Evolutionary conservation across 768 basidiomycete species (phyloP).

Genomic region (Mycena crocata): DNA sequence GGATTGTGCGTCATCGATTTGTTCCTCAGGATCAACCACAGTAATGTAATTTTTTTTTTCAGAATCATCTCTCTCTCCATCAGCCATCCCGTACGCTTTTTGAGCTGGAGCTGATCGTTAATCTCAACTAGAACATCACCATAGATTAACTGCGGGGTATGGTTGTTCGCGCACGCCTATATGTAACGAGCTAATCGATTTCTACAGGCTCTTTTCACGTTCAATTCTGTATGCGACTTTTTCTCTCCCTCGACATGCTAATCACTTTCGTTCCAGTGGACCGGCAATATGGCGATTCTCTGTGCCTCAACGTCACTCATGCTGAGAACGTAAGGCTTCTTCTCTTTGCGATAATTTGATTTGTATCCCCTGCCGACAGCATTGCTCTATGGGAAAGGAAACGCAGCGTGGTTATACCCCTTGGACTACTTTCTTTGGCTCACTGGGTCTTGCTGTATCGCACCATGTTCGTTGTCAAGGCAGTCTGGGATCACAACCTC

Average conservation of each 20-base stretch:
- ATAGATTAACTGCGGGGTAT: conserved; percentile 71
- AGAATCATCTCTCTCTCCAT: conserved; percentile 72
- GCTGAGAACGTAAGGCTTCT: conserved; percentile 68
- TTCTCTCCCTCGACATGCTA: conserved; percentile 9
- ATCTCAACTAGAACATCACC: conserved; percentile 27
- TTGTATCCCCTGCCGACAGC: conserved; percentile 45
- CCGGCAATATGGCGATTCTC: conserved; percentile 75
- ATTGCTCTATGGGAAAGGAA: conserved; percentile 79
- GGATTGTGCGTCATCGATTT: conserved; percentile 64
- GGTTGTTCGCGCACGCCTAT: conserved; percentile 37
- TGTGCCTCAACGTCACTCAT: conserved; percentile 76
- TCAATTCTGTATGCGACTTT: conserved; percentile 65
- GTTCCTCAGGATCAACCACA: neutral
- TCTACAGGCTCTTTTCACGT: conserved; percentile 69
- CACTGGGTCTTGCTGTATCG: conserved; percentile 78
- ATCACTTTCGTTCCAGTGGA: conserved; percentile 56
- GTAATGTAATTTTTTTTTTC: conserved; percentile 4
- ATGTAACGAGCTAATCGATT: neutral
- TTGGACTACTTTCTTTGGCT: conserved; percentile 66
- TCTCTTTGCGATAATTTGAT: conserved; percentile 5
- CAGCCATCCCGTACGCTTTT: conserved; percentile 53
- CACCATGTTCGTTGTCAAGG: conserved; percentile 75
- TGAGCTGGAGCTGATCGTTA: neutral
- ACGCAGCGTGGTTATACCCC: conserved; percentile 57
- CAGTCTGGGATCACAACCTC: conserved; percentile 58